Evolutionary conservation across 179 eudicot genomes (phyloP).

Genomic region (Amaranthus tricolor): DNA sequence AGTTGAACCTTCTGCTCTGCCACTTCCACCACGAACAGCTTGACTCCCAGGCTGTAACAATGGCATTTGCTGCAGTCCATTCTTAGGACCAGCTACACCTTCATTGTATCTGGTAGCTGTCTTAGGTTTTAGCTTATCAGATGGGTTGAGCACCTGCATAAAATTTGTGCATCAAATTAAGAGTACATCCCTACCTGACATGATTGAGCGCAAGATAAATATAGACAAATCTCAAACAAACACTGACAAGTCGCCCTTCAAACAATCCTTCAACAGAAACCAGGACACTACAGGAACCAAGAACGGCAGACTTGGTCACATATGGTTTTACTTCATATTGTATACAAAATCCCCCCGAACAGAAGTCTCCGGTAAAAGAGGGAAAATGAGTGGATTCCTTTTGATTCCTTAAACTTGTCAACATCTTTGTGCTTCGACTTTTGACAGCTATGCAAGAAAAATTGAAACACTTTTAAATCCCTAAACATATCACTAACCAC

Average conservation of each 20-base stretch:
- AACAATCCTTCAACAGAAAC: not conserved
- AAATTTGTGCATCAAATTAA: not conserved
- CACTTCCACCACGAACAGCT: conserved; percentile 42
- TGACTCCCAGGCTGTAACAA: conserved; percentile 44
- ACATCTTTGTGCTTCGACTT: no score
- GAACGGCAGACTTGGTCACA: no score
- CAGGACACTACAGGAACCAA: no score
- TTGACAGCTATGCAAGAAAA: no score
- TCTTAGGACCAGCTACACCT: conserved; percentile 34
- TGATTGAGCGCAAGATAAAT: not conserved
- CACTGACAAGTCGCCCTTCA: not conserved
- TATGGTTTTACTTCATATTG: no score
- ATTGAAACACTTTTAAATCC: no score
- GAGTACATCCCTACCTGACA: not conserved
- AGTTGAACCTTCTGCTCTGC: conserved; percentile 45
- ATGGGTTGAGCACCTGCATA: conserved; percentile 56
- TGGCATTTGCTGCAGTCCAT: conserved; percentile 40
- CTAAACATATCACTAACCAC: no score
- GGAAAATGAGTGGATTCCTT: no score
- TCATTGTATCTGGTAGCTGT: conserved; percentile 35
- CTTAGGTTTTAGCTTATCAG: conserved; percentile 63
- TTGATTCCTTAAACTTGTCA: no score
- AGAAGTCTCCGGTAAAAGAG: no score
- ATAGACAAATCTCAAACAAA: not conserved
- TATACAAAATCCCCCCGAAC: no score